phyloP scores from a whole-genome alignment of 208 protist species.

The Trypanosoma cruzi region DNA sequence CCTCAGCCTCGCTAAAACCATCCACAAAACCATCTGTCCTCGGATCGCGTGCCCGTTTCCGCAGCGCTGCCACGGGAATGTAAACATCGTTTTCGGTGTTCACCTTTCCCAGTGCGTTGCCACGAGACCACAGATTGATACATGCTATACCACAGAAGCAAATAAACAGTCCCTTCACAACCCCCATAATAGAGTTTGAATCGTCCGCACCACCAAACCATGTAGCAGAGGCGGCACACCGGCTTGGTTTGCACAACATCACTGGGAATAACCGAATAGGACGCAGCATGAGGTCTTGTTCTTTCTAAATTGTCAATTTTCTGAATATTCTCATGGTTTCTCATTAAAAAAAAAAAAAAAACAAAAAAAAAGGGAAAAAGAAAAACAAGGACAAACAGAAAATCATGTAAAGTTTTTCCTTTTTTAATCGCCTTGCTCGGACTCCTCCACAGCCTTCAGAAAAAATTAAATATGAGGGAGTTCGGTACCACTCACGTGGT shows the following conservation, averaged over 20 bases:
- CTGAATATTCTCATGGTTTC: not conserved
- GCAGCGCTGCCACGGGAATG: constrained; percentile 19
- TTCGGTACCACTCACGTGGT: not conserved
- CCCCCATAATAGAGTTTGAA: constrained; percentile 33
- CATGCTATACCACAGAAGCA: constrained; percentile 57
- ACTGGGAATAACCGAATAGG: not conserved
- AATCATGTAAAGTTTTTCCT: constrained; percentile 1
- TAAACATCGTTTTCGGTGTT: constrained; percentile 51
- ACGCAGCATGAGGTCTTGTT: not conserved
- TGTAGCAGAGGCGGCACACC: constrained; percentile 39
- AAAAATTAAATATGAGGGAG: not conserved
- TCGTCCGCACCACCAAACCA: constrained; percentile 57
- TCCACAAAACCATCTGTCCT: constrained; percentile 71
- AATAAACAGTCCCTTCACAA: constrained; percentile 37
- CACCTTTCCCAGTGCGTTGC: constrained; percentile 62
- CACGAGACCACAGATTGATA: constrained; percentile 69
- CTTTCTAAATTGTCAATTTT: not conserved
- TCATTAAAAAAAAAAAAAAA: not conserved
- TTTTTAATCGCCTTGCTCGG: not conserved
- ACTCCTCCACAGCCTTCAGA: not conserved
- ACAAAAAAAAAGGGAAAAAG: constrained; percentile 2
- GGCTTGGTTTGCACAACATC: not conserved
- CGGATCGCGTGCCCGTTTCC: constrained; percentile 25
- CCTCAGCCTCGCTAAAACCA: constrained; percentile 22
- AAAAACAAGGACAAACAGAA: not conserved